Base-by-base conservation (phyloP, 805 yeast genomes). In the Jamesozyma rosinii region DNA sequence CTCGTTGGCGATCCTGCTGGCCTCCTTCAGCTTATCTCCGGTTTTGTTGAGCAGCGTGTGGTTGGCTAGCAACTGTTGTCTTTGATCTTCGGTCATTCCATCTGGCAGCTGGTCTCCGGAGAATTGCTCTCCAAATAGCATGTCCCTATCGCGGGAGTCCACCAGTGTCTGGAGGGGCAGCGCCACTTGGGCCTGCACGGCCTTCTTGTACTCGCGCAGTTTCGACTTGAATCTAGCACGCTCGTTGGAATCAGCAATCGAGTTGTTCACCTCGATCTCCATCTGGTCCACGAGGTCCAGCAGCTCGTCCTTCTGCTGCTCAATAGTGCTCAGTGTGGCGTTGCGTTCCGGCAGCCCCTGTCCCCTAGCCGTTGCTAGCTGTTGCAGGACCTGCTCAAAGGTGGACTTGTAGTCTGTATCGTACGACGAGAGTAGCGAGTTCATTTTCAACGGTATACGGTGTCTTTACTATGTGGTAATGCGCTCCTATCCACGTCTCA, bases 1-100 rank as follows among this genome's bases (percentile, higher is more conserved):
- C 53, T 92, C 98, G 41, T 83, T 69, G 5, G 97, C 98, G 2
- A 88, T 71, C 52, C 97, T 73, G 49, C 90, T 94, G 18, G 92
- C 82, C 38, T 92, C 97, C 46, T 82, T 74, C 38, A 92, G 71
- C 53, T 95, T 74, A 49, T 89, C 90, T 1, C 87, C 75, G 1
- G 94, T 76, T 50, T 92, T 72, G 51, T 86, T 95, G 45, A 92
- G 71, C 3, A 92, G 72, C 2, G 87, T 81, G 55, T 85, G 85
- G 48, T 85, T 85, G 42, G 76, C 73, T 44, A 92, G 69, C 37
- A 92, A 70, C 52, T 82, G 85, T 53, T 83, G 87, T 40, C 97
- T 76, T 64, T 92, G 97, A 19, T 68, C 65, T 51, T 79, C 82
- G 40, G 70, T 66, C 37, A 71, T 63, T 18, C 63, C 69, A 13